Conservation (phyloP, 805 yeast genomes). For the Debaryomyces tyrocola region DNA sequence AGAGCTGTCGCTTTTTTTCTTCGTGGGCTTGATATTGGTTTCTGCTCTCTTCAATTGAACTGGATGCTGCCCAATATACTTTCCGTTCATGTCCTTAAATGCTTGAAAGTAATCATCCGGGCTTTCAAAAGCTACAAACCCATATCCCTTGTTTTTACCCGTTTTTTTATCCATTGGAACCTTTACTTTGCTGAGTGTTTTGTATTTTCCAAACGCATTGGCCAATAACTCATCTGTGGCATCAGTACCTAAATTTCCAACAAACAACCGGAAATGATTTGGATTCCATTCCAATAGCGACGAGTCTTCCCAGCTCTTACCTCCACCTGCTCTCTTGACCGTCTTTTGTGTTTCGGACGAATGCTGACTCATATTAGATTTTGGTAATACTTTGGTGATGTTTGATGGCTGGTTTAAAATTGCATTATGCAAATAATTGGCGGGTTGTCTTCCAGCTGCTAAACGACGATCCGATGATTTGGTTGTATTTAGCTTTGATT, state of each 20-base stretch:
- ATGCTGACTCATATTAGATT: constrained; percentile 1
- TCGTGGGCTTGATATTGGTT: constrained; percentile 23
- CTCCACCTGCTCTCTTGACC: constrained; percentile 47
- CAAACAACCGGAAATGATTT: constrained; percentile 66
- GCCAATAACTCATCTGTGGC: constrained; percentile 58
- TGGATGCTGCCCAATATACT: constrained; percentile 73
- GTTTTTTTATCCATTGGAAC: constrained; percentile 55
- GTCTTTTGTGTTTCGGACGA: constrained; percentile 18
- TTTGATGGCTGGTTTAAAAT: constrained; percentile 17
- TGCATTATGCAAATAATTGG: constrained; percentile 36
- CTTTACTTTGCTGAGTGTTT: constrained; percentile 55
- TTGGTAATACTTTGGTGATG: constrained; percentile 11
- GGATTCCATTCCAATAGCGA: constrained; percentile 66
- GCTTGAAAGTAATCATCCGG: constrained; percentile 69
- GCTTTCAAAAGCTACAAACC: constrained; percentile 67
- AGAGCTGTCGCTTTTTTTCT: constrained; percentile 7
- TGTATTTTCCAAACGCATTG: constrained; percentile 54
- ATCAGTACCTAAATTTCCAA: constrained; percentile 72
- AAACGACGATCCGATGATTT: constrained; percentile 55
- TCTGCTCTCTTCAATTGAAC: constrained; percentile 67
- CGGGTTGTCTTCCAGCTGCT: constrained; percentile 53
- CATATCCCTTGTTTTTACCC: constrained; percentile 62
- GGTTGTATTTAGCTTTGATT: constrained; percentile 22
- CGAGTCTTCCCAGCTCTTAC: constrained; percentile 48
- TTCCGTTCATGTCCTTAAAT: constrained; percentile 74